Base-by-base conservation (phyloP, 305 asterid species). In the Fraxinus xanthoxyloides region DNA sequence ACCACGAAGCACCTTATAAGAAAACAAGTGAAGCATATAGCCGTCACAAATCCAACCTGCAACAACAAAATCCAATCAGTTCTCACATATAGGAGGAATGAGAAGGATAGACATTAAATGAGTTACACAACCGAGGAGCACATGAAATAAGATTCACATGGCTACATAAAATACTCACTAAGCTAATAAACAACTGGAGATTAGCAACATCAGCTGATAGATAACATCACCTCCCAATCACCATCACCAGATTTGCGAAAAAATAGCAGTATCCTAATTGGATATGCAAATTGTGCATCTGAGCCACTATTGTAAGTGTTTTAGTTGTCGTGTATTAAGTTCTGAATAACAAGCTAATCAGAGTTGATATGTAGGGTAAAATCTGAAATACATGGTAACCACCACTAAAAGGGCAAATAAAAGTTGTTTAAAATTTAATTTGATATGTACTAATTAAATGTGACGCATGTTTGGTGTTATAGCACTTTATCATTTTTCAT, bases 21-120 rank as follows among this genome's bases (percentile, higher is more conserved):
- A 87, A 96, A 96, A 85, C 99, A 96, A 78, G 92, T 88, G 90
- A 93, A 93, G 90, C 98, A 97, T 89, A 93, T 92, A 43, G 95
- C 97, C 13, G 99, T 95, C 83, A 97, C 99, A 70, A 95, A 97
- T 87, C 99, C 98, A 76, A 97, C 99, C 99, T 97, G 96, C 70
- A 82, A 59, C 74, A 67, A 79, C 23, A 32, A 67, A 73, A 76
- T 78, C 77, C 36, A 46, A 83, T 77, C 54, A 88, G 89, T 77
- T 17, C 79, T 77, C 63, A 76, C 40, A 36, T 65, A 74, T 38
- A 32, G 67, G 76, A 43, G 40, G 65, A 38, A 65, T 2, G 35
- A 46, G 54, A 67, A 51, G 26, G 28, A 63, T 31, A 82, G 30
- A 15, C 56, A 13, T 13, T 13, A 70, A 77, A 36, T 59, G 78